Evolutionary conservation across 2,329 filamentous ascomycete genomes (phyloP).

Genomic region (Cadophora malorum): DNA sequence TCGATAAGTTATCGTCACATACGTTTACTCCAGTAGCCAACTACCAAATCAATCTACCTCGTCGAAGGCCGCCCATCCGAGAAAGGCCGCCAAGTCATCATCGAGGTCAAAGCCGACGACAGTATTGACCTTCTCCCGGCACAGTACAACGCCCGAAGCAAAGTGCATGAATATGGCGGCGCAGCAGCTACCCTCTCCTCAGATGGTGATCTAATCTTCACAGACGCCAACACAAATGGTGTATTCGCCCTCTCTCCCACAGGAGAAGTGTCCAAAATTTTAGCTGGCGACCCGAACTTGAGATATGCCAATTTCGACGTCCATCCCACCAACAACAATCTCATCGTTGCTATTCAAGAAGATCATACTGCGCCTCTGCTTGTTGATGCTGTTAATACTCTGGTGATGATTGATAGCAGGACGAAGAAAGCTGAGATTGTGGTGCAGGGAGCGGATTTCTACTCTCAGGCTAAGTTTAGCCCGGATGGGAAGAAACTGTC

Average conservation of each 20-base stretch:
- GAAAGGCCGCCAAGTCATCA: conserved; percentile 53
- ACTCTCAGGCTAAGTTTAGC: conserved; percentile 57
- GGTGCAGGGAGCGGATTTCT: conserved; percentile 57
- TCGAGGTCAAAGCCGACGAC: conserved; percentile 49
- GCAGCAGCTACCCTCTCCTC: conserved; percentile 50
- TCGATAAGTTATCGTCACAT: conserved; percentile 18
- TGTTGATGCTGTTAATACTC: conserved; percentile 39
- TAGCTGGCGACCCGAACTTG: conserved; percentile 47
- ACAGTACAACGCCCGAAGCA: conserved; percentile 52
- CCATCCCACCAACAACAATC: conserved; percentile 46
- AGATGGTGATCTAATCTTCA: conserved; percentile 54
- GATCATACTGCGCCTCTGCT: conserved; percentile 49
- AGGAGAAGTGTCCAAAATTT: conserved; percentile 44
- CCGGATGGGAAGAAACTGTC: conserved; percentile 52
- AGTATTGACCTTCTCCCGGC: conserved; percentile 52
- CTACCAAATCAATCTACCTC: conserved; percentile 45
- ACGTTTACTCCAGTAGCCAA: conserved; percentile 26
- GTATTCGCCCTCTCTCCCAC: conserved; percentile 52
- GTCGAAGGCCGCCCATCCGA: conserved; percentile 46
- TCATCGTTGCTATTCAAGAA: conserved; percentile 60
- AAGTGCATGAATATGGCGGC: conserved; percentile 61
- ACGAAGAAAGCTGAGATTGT: conserved; percentile 48
- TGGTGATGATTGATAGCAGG: conserved; percentile 43
- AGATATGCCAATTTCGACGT: conserved; percentile 56
- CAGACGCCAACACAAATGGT: conserved; percentile 50